Evolutionary conservation across 2,329 filamentous ascomycete genomes (phyloP), one percentile per base, ranked within the genome.

Genomic region (Cadophora sp.): DNA sequence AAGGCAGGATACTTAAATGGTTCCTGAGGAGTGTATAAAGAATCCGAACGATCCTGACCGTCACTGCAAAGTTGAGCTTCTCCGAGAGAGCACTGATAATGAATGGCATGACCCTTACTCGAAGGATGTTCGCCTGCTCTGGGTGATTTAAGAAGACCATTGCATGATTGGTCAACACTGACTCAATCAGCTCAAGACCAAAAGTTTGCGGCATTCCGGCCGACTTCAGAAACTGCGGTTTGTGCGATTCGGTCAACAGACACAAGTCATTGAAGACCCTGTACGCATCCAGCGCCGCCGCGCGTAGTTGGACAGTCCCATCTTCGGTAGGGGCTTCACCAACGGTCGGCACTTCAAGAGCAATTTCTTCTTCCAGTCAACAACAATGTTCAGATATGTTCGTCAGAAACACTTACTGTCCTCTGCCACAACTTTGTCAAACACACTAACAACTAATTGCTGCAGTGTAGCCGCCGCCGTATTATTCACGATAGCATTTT

Each of bases 381-480:
- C n/a, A 55, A 22, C 14, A 46, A 26, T 34, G 24, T 27, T 5
- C 12, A 12, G 12, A 43, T 9, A 7, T 24, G n/a, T 16, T 64
- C 22, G 14, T 26, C 7, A 56, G 40, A 19, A 60, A 22, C 14
- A 84, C 87, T 78, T 80, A 91, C 90, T 90, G 78, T 97, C 94
- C 82, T 97, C 94, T 6, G 83, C 82, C 0, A 90, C 87, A 1
- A 97, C 93, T 78, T 97, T 96, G 78, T 98, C 96, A 79, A 97
- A 98, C 0, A 97, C 92, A 0, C 92, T 91, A 37, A 96, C 93
- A 8, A 98, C 90, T 16, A 99, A 86, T 79, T 98, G 96, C 80
- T 97, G 95, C 64, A 99, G 83, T 1, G 96, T 98, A n/a, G 96
- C 96, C 29, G 95, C 93, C 11, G 96, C 96, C 0, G 97, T 98